Evolutionary conservation across 2,329 filamentous ascomycete genomes (phyloP).

Genomic region (Mycosphaerella sp.): DNA sequence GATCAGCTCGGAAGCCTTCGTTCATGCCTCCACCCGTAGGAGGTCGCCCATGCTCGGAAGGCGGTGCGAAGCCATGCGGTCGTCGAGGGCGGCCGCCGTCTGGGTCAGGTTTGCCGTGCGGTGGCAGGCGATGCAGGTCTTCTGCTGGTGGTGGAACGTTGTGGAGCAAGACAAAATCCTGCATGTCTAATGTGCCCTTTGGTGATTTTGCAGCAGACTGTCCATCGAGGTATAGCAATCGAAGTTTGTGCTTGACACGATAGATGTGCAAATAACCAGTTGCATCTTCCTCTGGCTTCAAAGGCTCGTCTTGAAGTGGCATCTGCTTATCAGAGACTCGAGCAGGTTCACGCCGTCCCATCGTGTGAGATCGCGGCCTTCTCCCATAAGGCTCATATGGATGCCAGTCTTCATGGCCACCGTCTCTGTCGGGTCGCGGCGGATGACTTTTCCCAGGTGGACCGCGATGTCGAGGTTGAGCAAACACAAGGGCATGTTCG

Average conservation of each 20-base stretch:
- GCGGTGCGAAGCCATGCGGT: neutral
- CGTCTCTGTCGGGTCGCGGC: neutral
- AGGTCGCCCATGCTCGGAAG: neutral
- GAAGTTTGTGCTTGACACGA: slow-evolving; percentile 50
- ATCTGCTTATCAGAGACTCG: slow-evolving; percentile 1
- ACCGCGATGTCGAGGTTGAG: slow-evolving; percentile 32
- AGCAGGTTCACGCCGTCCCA: slow-evolving; percentile 12
- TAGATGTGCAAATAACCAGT: slow-evolving; percentile 63
- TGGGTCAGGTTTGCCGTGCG: neutral
- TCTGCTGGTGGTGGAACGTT: slow-evolving; percentile 21
- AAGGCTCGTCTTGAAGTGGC: neutral
- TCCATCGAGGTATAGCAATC: slow-evolving; percentile 64
- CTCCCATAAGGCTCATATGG: slow-evolving; percentile 2
- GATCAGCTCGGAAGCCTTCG: slow-evolving; percentile 49
- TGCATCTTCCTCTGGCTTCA: slow-evolving; percentile 2
- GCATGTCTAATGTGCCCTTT: slow-evolving; percentile 62
- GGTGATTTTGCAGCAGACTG: slow-evolving; percentile 60
- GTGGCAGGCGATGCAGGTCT: neutral
- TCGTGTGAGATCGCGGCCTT: slow-evolving; percentile 12
- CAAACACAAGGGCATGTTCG: slow-evolving; percentile 65
- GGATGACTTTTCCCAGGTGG: slow-evolving; percentile 13
- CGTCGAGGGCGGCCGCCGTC: too few relatives aligned
- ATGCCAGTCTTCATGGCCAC: slow-evolving; percentile 5
- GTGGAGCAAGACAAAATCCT: slow-evolving; percentile 56
- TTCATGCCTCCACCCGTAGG: slow-evolving; percentile 29